These are phyloP conservation scores for Xerocomus brunneocitrinus DNA, from an alignment of 768 basidiomycete species.

Conservation along the genomic window DNA sequence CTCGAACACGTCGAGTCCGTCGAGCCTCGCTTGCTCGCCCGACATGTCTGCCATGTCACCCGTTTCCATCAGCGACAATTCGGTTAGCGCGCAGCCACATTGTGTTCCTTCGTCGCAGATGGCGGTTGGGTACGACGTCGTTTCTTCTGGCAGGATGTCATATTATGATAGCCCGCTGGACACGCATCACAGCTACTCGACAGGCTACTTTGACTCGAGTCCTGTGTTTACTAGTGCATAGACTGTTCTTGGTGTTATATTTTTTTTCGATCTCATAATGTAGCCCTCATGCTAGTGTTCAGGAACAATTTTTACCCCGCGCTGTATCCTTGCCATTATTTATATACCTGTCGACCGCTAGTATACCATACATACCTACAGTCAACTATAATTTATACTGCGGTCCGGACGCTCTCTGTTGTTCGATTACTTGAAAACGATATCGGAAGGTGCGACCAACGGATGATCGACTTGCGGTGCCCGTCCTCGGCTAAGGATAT, in stretches of 20 bases:
- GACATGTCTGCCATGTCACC: slow-evolving; percentile 24
- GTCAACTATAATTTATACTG: slow-evolving; percentile 9
- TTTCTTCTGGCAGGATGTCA: slow-evolving; percentile 25
- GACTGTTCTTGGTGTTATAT: not conserved
- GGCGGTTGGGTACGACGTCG: slow-evolving; percentile 18
- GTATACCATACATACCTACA: slow-evolving; percentile 13
- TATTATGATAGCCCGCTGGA: slow-evolving; percentile 26
- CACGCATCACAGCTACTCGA: slow-evolving; percentile 17
- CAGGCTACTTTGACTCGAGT: slow-evolving; percentile 20
- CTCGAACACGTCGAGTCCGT: slow-evolving; percentile 29
- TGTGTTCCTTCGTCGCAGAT: slow-evolving; percentile 23
- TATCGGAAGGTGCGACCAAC: not conserved
- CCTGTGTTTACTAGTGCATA: slow-evolving; percentile 23
- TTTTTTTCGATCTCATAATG: slow-evolving; percentile 6
- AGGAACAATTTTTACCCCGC: slow-evolving; percentile 15
- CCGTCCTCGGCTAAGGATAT: not conserved
- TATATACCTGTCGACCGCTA: slow-evolving; percentile 15
- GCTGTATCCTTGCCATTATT: slow-evolving; percentile 27
- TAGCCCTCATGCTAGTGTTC: slow-evolving; percentile 18
- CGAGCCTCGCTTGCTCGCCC: slow-evolving; percentile 26
- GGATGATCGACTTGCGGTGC: not conserved
- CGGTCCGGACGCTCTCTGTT: slow-evolving; percentile 5
- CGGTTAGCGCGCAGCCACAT: slow-evolving; percentile 14
- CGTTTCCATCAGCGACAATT: slow-evolving; percentile 12
- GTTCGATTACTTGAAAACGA: not conserved